Conservation (phyloP, 2,329 filamentous ascomycete genomes). For the Microdochium paspali region DNA sequence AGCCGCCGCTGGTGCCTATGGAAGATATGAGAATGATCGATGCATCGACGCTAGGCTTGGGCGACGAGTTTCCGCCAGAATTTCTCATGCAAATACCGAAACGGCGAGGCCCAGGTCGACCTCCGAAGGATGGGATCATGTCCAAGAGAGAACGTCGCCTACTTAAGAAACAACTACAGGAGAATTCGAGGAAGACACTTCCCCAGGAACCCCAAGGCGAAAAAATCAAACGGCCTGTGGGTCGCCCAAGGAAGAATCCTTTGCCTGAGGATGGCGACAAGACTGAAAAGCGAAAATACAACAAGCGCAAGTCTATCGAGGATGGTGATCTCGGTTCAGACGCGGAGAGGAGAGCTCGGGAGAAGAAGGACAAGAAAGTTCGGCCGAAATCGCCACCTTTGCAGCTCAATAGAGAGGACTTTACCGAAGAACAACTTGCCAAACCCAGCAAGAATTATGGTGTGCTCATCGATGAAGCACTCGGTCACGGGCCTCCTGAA, state of each 20-base stretch:
- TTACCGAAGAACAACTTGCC: constrained; percentile 46
- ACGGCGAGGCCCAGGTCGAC: constrained; percentile 69
- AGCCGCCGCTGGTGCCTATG: not conserved
- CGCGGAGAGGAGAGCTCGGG: constrained; percentile 43
- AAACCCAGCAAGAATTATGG: constrained; percentile 56
- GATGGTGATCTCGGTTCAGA: constrained; percentile 46
- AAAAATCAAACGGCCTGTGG: constrained; percentile 54
- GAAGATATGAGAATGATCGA: constrained; percentile 1
- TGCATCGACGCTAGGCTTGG: not conserved
- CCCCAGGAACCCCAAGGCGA: constrained; percentile 36
- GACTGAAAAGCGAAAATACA: constrained; percentile 58
- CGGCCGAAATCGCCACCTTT: constrained; percentile 51
- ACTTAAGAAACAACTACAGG: constrained; percentile 49
- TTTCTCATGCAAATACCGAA: constrained; percentile 40
- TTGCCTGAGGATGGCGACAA: constrained; percentile 46
- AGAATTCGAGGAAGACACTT: constrained; percentile 40
- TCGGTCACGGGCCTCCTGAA: constrained; percentile 41
- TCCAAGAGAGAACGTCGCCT: constrained; percentile 65
- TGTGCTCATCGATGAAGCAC: constrained; percentile 50
- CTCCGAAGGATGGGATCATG: constrained; percentile 76
- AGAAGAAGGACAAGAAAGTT: constrained; percentile 52
- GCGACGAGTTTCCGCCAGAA: constrained; percentile 13
- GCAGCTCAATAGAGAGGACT: constrained; percentile 43
- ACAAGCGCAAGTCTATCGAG: constrained; percentile 49
- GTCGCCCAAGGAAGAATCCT: constrained; percentile 55